These are phyloP conservation scores for Pezicula radicicola DNA, from an alignment of 2,329 filamentous ascomycete species.

Conservation along the genomic window DNA sequence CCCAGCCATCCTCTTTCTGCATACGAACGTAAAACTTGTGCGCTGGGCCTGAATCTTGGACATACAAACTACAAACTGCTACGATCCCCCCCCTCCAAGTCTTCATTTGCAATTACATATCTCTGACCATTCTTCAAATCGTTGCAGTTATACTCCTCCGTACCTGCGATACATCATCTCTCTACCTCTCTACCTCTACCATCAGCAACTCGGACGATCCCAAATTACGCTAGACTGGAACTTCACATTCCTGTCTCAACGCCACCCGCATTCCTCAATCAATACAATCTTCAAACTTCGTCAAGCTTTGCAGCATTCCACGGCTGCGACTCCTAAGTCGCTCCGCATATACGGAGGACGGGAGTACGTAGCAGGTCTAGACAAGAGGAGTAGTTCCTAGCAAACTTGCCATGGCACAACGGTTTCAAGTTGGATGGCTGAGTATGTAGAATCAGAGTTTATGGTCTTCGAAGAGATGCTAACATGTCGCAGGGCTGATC, in stretches of 20 bases:
- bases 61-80: slow-evolving; percentile 1
- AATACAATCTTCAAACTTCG: slow-evolving; percentile 5
- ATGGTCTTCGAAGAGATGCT: slow-evolving; percentile 3
- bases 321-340: slow-evolving; percentile 27
- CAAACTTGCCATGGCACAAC: slow-evolving; percentile 22
- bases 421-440: slow-evolving; percentile 26
- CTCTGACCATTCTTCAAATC: slow-evolving; percentile 1
- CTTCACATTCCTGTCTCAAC: slow-evolving; percentile 8
- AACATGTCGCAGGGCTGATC: slow-evolving; percentile 43
- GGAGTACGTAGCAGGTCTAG: slow-evolving; percentile 23
- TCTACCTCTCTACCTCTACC: neutral
- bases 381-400: slow-evolving; percentile 7
- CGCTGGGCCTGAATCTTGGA: too few species aligned
- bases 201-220: neutral
- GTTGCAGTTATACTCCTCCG: neutral
- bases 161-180: neutral
- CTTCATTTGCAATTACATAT: neutral
- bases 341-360: slow-evolving; percentile 27
- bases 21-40: too few species aligned
- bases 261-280: slow-evolving; percentile 15
- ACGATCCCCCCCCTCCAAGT: neutral
- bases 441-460: slow-evolving; percentile 21
- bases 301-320: slow-evolving; percentile 27
- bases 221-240: neutral
- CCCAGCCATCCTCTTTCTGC: too few species aligned